Evolutionary conservation across 1,139 yeast species (phyloP).

Genomic region (Magnusiomyces tetraspermus): DNA sequence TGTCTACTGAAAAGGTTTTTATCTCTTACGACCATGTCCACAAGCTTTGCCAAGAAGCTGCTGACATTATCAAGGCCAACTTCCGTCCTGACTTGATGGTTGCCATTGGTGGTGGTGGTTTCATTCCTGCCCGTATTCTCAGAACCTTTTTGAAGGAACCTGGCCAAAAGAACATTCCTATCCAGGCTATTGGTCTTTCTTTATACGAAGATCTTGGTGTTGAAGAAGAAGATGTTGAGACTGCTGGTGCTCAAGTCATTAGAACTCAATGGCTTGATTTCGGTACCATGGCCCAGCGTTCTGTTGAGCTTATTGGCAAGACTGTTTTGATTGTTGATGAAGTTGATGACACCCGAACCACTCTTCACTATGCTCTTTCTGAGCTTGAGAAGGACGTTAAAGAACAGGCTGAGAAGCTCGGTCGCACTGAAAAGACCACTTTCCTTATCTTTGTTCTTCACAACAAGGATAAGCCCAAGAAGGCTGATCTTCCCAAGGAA

Average conservation of each 20-base stretch:
- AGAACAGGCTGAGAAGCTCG: conserved; percentile 44
- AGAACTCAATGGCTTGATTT: conserved; percentile 97
- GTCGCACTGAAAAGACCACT: conserved; percentile 50
- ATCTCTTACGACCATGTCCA: conserved; percentile 89
- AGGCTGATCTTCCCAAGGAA: conserved; percentile 61
- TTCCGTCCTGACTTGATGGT: conserved; percentile 79
- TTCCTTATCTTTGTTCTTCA: conserved; percentile 89
- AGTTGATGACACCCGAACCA: conserved; percentile 93
- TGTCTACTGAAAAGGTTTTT: conserved; percentile 47
- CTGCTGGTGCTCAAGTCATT: conserved; percentile 73
- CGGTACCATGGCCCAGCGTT: conserved; percentile 45
- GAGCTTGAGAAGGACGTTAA: conserved; percentile 79
- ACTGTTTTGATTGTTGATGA: conserved; percentile 81
- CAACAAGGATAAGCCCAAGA: conserved; percentile 83
- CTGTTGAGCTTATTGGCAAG: conserved; percentile 66
- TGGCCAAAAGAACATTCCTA: conserved; percentile 81
- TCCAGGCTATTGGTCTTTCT: conserved; percentile 88
- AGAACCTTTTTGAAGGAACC: conserved; percentile 82
- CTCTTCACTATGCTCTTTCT: conserved; percentile 80
- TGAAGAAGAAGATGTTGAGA: conserved; percentile 44
- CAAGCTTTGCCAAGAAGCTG: conserved; percentile 82
- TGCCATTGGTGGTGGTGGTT: conserved; percentile 92
- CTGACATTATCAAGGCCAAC: conserved; percentile 51
- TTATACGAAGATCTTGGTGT: conserved; percentile 75
- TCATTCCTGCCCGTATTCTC: conserved; percentile 91